Conservation (phyloP, 208 protist species). For the Trypanosoma mega region DNA sequence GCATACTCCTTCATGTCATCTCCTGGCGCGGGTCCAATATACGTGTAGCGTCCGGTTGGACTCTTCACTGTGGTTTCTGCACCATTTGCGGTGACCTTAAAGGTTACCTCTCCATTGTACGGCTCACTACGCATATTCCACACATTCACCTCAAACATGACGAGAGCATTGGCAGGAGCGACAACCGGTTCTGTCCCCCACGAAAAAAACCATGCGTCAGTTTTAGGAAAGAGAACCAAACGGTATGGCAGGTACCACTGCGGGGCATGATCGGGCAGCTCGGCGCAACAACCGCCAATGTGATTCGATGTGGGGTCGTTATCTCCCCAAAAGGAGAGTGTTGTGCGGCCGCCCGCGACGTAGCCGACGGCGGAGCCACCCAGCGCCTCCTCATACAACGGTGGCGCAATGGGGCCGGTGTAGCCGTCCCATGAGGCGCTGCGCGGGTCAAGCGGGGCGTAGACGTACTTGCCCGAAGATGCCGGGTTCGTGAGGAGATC, state of each 20-base stretch:
- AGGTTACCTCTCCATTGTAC: background rate
- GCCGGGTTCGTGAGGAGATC: no score
- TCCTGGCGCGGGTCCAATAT: constrained; percentile 1
- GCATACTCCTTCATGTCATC: background rate
- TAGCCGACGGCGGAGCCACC: background rate
- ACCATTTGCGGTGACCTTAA: constrained; percentile 11
- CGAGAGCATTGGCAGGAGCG: constrained; percentile 7
- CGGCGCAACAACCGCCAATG: constrained; percentile 4
- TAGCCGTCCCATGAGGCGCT: constrained; percentile 4
- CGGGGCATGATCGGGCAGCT: constrained; percentile 3
- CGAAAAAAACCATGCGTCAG: constrained; percentile 1
- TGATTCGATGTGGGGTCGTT: background rate
- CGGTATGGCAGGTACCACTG: constrained; percentile 6
- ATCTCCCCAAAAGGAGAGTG: constrained; percentile 16
- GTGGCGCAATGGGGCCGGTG: background rate
- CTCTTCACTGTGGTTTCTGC: background rate
- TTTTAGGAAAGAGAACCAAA: constrained; percentile 2
- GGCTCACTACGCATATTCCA: constrained; percentile 12
- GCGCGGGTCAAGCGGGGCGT: constrained; percentile 3
- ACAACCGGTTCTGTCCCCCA: constrained; percentile 5
- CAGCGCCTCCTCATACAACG: background rate
- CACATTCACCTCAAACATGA: constrained; percentile 20
- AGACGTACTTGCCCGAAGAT: background rate
- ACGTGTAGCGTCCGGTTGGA: constrained; percentile 6
- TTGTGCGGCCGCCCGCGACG: background rate